Evolutionary conservation across 768 basidiomycete species (phyloP), one percentile per base, ranked within the genome.

Genomic region (Leccinum barrowsii): DNA sequence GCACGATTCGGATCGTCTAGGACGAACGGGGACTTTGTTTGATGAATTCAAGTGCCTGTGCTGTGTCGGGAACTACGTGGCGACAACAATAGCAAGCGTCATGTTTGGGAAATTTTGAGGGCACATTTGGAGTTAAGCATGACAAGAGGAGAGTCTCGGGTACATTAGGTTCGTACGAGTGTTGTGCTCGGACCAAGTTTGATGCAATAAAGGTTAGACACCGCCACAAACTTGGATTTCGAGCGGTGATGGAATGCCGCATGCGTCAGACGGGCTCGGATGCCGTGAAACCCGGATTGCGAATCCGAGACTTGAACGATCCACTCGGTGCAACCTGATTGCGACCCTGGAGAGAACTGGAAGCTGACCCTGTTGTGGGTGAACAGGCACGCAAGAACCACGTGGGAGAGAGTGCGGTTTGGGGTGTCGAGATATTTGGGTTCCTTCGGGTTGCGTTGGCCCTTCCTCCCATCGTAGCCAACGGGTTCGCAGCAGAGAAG

Each of bases 311-410:
- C 40, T 42, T 24, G 47, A 50, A 48, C 19, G 56, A 55, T 59
- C 62, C 52, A n/a, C 1, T 50, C 8, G 50, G 44, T 52, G 55
- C 54, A 61, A 69, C 58, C 59, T 54, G 63, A 60, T 19, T 57
- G 30, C 50, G 55, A 61, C 32, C 66, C 64, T 55, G 56, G 32
- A 13, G 34, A 47, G 37, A 44, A 64, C 55, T 59, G 54, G 62
- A 42, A 22, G 42, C 26, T 37, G 55, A 61, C 55, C 58, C 52
- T 54, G 42, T 44, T 44, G 63, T 32, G 54, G 46, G 68, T 69
- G 71, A 48, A 59, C 65, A 71, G 62, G 54, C 47, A 59, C 30
- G 52, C 54, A 46, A 57, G 52, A 59, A 62, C 60, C 63, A 72
- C 63, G 70, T 60, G 72, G 49, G 70, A 69, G 59, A 44, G 42